Percentiles rank a stretch among this genome's conserved stretches.
Evolutionary conservation across 768 basidiomycete species (phyloP).

Genomic region (Boletales sp.): DNA sequence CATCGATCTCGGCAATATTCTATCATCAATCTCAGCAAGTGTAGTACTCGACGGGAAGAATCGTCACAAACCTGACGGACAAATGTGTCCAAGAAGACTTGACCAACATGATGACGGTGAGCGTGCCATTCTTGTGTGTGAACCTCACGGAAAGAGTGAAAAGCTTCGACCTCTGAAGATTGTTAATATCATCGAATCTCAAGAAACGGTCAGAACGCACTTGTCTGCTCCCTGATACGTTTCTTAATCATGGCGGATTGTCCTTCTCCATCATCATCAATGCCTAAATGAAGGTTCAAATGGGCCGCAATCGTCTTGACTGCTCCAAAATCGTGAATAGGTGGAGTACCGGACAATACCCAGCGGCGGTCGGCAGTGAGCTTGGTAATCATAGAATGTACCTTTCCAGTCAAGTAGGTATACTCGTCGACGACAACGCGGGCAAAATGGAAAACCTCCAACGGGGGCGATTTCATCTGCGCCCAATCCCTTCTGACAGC

Average conservation of each 20-base stretch:
- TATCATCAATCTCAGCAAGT: conserved; percentile 30
- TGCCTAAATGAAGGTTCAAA: conserved; percentile 85
- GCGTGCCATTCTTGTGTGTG: conserved; percentile 91
- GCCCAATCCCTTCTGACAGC: conserved; percentile 72
- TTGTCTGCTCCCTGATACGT: conserved; percentile 79
- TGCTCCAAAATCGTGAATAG: conserved; percentile 85
- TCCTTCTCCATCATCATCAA: conserved; percentile 85
- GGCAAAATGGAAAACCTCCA: conserved; percentile 91
- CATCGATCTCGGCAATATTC: conserved; percentile 96
- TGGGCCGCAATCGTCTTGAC: conserved; percentile 90
- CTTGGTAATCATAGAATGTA: conserved; percentile 73
- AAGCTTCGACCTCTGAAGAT: conserved; percentile 73
- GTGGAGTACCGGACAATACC: conserved; percentile 97
- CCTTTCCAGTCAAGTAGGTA: conserved; percentile 82
- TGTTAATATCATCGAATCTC: conserved; percentile 15
- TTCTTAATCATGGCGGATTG: conserved; percentile 74
- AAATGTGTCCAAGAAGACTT: conserved; percentile 75
- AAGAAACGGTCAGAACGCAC: conserved; percentile 35
- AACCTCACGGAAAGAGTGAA: conserved; percentile 96
- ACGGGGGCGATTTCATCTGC: conserved; percentile 74
- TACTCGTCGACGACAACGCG: conserved; percentile 93
- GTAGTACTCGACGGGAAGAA: not conserved
- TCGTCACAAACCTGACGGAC: conserved; percentile 68
- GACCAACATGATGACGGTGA: conserved; percentile 79
- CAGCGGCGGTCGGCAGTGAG: conserved; percentile 79